Base-by-base conservation (phyloP, 176 grass and related monocot species). In the Oryza brachyantha region DNA sequence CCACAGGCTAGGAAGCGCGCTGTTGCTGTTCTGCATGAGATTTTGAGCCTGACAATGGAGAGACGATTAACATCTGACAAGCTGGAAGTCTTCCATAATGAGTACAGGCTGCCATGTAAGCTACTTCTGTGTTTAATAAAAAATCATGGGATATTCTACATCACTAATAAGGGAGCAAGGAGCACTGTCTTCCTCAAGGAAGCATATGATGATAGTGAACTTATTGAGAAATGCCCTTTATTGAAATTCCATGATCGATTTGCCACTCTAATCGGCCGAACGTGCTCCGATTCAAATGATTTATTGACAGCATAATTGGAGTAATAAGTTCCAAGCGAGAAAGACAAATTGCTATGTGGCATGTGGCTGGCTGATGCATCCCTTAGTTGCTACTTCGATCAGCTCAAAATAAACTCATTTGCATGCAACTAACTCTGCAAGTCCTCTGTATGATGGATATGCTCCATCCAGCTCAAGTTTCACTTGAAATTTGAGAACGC, bases 121-220 rank as follows among this genome's bases (percentile, higher is more conserved):
- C 75, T 97, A 40, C 83, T 94, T 76, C 87, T 97, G 41, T 94
- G 91, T 83, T 76, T 94, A 68, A 66, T 97, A 40, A 94, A 92
- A 89, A 90, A 92, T 88, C 95, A 98, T 62, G 95, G 91, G 10
- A 90, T 98, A 26, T 97, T 94, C 84, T 94, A 94, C 48, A 94
- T 94, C 69, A 98, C 92, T n/a, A 98, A 98, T 68, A 98, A 94
- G 86, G 91, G 91, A 60, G 73, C 87, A 75, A 91, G 85, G 67
- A 97, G 94, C 62, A 94, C 91, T 40, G 85, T 94, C n/a, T 94
- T 94, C 61, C 85, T 97, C 36, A 94, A 97, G 66, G 94, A 97
- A 58, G 94, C 87, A 27, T 97, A 94, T 74, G 87, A 86, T 68
- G 87, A 78, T 21, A 79, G 64, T 39, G 60, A 86, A 32, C 78